Evolutionary conservation across 2,329 filamentous ascomycete species (phyloP), one percentile per base, ranked within the genome.

Genomic region (Penicillium sp.): DNA sequence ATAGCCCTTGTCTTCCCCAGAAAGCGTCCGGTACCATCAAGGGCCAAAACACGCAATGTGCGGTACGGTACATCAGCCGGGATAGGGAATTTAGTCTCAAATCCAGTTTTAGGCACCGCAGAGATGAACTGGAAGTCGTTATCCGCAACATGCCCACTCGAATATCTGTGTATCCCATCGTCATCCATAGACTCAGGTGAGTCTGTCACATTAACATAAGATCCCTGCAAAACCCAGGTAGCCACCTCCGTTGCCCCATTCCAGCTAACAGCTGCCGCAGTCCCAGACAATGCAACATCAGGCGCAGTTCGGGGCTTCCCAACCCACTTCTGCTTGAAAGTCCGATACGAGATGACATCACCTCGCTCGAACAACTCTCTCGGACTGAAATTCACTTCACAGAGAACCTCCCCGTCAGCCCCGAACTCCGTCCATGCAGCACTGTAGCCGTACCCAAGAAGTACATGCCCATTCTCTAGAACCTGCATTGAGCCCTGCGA

Each of bases 341-440:
- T 80, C 22, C 84, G 80, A 63, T 87, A 86, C 55, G 81, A 84
- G 21, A 65, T 53, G 37, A 68, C 55, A 10, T 62, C 72, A 75
- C 78, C 37, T 79, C 74, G 24, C 2, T 57, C 53, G 37, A 70
- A 71, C 3, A 49, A 55, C 9, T 54, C 51, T 14, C 48, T 35
- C 48, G 53, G 68, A 49, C 65, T 77, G 65, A 85, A 75, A 65
- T 82, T 81, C 5, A 74, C 77, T 54, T 86, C 80, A 75, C 84
- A 84, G 31, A 86, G 75, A 2, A 80, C 70, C 8, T 66, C 64
- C 16, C 72, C 73, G 1, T 64, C 53, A 11, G 76, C 70, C 7
- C 79, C 81, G 65, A 82, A 83, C 62, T 86, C 82, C 10, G 78
- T 81, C 63, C 79, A 79, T 0, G 79, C 77, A 3, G 81, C 78